Evolutionary conservation across 75 land plant species (phyloP).

Genomic region (Cunninghamia lanceolata): DNA sequence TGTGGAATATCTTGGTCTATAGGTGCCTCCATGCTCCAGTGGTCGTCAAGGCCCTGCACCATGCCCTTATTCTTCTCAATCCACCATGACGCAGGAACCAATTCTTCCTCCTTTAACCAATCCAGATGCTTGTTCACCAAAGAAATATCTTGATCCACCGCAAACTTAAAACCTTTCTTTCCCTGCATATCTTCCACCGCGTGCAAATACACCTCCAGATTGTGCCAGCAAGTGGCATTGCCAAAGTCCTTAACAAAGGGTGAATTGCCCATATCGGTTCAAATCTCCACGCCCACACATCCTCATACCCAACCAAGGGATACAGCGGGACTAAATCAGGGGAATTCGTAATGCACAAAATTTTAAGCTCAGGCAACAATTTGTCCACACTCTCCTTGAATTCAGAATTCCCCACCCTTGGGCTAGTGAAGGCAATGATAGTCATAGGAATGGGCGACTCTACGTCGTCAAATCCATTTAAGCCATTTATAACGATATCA

Average conservation of each 20-base stretch:
- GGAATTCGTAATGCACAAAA: conserved; percentile 23
- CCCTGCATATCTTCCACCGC: conserved; percentile 20
- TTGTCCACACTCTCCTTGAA: conserved; percentile 15
- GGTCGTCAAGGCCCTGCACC: conserved; percentile 14
- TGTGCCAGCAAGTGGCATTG: too few species aligned
- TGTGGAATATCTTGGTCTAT: conserved; percentile 46
- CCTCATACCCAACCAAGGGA: conserved; percentile 19
- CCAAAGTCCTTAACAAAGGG: conserved; percentile 11
- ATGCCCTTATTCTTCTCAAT: too few species aligned
- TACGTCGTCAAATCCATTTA: too few species aligned
- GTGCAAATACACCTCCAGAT: conserved; percentile 35
- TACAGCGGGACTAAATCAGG: conserved; percentile 22
- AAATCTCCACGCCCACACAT: conserved; percentile 33
- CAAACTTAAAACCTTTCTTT: conserved; percentile 4
- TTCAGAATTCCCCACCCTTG: too few species aligned
- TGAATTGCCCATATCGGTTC: conserved; percentile 13
- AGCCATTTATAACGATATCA: too few species aligned
- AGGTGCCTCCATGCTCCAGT: conserved; percentile 11
- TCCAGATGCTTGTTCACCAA: conserved; percentile 56
- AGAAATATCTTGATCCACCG: conserved; percentile 21
- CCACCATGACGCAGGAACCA: too few species aligned
- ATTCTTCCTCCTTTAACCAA: conserved; percentile 39
- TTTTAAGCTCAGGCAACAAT: conserved; percentile 9
- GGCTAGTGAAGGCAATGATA: too few species aligned
- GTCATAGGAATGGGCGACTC: too few species aligned